Evolutionary conservation across 2,329 filamentous ascomycete genomes (phyloP).

Genomic region (Ramularia collo-cygni): DNA sequence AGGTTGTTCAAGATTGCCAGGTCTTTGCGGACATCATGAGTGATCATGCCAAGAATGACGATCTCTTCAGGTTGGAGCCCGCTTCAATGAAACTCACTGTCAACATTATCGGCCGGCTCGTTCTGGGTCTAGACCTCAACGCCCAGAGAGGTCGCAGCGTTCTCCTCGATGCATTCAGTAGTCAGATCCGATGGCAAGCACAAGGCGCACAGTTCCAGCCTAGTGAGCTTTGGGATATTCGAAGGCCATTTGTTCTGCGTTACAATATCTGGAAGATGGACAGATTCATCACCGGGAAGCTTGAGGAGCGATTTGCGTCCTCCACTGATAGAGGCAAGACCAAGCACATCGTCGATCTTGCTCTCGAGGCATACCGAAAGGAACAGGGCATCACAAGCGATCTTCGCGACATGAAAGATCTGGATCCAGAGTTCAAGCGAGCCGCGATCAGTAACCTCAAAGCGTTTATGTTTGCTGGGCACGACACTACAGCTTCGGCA

Average conservation of each 20-base stretch:
- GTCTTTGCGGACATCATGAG: slow-evolving; percentile 31
- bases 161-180: slow-evolving; percentile 33
- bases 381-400: slow-evolving; percentile 26
- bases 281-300: slow-evolving; percentile 27
- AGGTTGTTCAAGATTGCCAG: slow-evolving; percentile 31
- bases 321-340: slow-evolving; percentile 26
- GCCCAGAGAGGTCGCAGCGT: slow-evolving; percentile 30
- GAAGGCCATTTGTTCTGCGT: slow-evolving; percentile 28
- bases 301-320: slow-evolving; percentile 33
- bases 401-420: slow-evolving; percentile 19
- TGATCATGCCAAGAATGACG: slow-evolving; percentile 29
- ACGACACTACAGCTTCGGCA: slow-evolving; percentile 36
- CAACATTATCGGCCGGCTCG: slow-evolving; percentile 38
- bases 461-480: slow-evolving; percentile 38
- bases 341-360: slow-evolving; percentile 32
- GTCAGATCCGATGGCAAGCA: slow-evolving; percentile 30
- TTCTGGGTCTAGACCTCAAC: slow-evolving; percentile 34
- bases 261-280: slow-evolving; percentile 34
- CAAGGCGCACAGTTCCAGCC: slow-evolving; percentile 31
- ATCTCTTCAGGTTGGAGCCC: slow-evolving; percentile 36
- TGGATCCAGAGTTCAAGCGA: slow-evolving; percentile 33
- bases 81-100: slow-evolving; percentile 36
- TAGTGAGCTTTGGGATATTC: slow-evolving; percentile 32
- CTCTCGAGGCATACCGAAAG: slow-evolving; percentile 33
- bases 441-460: slow-evolving; percentile 33